phyloP scores from a whole-genome alignment of 257 asterid species.

The Coffea eugenioides region DNA sequence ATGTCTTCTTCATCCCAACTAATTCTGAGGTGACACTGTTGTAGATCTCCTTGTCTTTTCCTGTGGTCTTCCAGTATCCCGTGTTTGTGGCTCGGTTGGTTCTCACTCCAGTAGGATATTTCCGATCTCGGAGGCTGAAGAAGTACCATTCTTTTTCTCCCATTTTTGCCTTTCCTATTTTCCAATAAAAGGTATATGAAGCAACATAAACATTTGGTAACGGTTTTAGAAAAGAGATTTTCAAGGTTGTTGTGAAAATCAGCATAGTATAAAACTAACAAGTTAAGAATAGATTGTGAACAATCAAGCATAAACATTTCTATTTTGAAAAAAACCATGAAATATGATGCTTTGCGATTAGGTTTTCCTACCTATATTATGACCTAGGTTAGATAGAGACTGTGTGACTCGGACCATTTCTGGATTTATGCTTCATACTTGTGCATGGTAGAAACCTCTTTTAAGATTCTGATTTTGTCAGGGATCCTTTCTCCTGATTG shows the following conservation, averaged over 20 bases:
- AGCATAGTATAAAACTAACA: neutral
- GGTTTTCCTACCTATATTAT: neutral
- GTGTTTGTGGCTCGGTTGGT: slow-evolving; percentile 89
- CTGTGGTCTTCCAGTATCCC: slow-evolving; percentile 92
- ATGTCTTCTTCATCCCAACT: slow-evolving; percentile 91
- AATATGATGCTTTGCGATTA: neutral
- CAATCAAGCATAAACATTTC: neutral
- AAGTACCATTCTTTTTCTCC: slow-evolving; percentile 96
- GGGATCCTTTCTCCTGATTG: too few relatives aligned
- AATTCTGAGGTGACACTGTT: slow-evolving; percentile 63
- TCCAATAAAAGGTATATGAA: neutral
- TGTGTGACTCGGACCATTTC: too few relatives aligned
- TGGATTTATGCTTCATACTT: too few relatives aligned
- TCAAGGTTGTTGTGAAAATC: neutral
- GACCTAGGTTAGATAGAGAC: neutral
- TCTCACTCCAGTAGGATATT: slow-evolving; percentile 88
- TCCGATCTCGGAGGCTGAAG: slow-evolving; percentile 86
- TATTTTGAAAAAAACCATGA: neutral
- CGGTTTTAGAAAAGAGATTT: neutral
- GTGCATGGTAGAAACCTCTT: too few relatives aligned
- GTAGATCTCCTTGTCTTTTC: slow-evolving; percentile 88
- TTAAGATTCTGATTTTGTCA: too few relatives aligned
- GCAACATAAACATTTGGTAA: neutral
- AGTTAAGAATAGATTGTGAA: neutral
- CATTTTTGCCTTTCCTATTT: slow-evolving; percentile 81